phyloP scores from a whole-genome alignment of 164 flowering plant genomes.

The Liquidambar formosana region DNA sequence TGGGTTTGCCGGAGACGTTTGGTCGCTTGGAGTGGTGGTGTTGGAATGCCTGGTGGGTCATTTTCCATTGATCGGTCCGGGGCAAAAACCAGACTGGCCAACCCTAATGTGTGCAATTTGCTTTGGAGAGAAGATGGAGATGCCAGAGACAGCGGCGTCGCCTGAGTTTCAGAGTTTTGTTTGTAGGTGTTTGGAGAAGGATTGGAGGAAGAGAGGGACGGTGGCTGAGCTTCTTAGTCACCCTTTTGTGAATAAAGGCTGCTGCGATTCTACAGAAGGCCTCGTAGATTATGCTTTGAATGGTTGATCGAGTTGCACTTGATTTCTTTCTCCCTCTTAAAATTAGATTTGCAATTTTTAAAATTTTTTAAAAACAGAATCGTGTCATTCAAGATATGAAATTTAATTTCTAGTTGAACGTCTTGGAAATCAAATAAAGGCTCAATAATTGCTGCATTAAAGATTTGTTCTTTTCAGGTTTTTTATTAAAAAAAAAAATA shows the following conservation, averaged over 20 bases:
- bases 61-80: slow-evolving; percentile 43
- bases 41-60: slow-evolving; percentile 51
- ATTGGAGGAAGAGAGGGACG: slow-evolving; percentile 52
- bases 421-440: too few species aligned
- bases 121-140: slow-evolving; percentile 44
- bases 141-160: slow-evolving; percentile 47
- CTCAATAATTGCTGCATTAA: too few species aligned
- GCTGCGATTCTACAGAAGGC: slow-evolving; percentile 1
- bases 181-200: slow-evolving; percentile 51
- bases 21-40: slow-evolving; percentile 55
- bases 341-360: too few species aligned
- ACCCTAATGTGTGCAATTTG: slow-evolving; percentile 60
- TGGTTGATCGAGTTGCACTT: background rate
- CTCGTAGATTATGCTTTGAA: slow-evolving; percentile 1
- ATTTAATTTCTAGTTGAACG: background rate
- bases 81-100: slow-evolving; percentile 53
- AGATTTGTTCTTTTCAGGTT: too few species aligned
- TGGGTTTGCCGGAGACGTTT: slow-evolving; percentile 56
- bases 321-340: background rate
- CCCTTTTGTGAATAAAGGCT: slow-evolving; percentile 37
- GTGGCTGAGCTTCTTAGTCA: slow-evolving; percentile 51
- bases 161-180: slow-evolving; percentile 49
- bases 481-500: too few species aligned
- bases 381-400: too few species aligned
- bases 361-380: too few species aligned